Conservation (phyloP, 768 basidiomycete genomes). For the Xanthoconium stramineum region DNA sequence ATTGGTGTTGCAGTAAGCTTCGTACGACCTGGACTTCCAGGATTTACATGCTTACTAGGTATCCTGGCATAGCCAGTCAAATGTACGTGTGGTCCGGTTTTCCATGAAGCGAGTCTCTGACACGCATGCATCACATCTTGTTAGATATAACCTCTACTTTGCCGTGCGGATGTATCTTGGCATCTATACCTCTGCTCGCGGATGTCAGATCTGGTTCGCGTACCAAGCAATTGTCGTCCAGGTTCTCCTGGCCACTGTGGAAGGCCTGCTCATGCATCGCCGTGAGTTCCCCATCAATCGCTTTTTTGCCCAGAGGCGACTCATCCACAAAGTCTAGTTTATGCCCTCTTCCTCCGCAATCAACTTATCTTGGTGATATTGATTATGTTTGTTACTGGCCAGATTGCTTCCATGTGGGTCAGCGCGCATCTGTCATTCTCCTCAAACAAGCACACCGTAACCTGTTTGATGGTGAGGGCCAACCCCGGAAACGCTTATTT, state of each 20-base stretch:
- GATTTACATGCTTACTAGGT: slow-evolving; percentile 14
- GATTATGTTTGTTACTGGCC: slow-evolving; percentile 4
- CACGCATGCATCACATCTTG: not conserved
- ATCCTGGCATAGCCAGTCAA: slow-evolving; percentile 15
- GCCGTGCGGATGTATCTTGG: slow-evolving; percentile 17
- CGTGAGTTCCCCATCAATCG: not conserved
- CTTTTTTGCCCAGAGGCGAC: not conserved
- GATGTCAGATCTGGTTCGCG: slow-evolving; percentile 16
- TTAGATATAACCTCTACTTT: slow-evolving; percentile 24
- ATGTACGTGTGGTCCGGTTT: slow-evolving; percentile 9
- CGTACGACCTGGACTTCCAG: slow-evolving; percentile 7
- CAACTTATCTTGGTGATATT: slow-evolving; percentile 9
- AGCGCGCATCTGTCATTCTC: slow-evolving; percentile 13
- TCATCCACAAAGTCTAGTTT: slow-evolving; percentile 8
- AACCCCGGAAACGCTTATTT: slow-evolving; percentile 14
- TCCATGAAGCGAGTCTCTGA: not conserved
- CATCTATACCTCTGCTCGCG: not conserved
- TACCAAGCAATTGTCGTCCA: slow-evolving; percentile 18
- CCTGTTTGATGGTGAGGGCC: slow-evolving; percentile 11
- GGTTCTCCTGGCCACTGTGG: slow-evolving; percentile 8
- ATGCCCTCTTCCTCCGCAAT: slow-evolving; percentile 15
- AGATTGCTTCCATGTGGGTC: slow-evolving; percentile 14
- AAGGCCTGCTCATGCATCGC: slow-evolving; percentile 17
- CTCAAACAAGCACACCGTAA: slow-evolving; percentile 6
- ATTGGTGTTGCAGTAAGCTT: slow-evolving; percentile 3